Conservation (phyloP, 1,284 basidiomycete species). For the Sanghuangporus sanghuang region DNA sequence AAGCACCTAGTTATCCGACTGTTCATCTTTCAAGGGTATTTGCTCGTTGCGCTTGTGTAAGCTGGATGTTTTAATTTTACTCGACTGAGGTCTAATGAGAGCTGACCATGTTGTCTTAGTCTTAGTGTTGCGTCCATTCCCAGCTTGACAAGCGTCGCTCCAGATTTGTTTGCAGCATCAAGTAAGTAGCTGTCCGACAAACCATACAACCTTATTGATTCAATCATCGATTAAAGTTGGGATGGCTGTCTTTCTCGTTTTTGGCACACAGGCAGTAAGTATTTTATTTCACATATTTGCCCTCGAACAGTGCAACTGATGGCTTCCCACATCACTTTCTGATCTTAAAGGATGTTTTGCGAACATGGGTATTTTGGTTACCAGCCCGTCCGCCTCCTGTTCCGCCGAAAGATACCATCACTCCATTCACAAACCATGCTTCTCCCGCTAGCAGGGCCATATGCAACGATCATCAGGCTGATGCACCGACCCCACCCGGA, state of each 20-base stretch:
- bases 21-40: slow-evolving; percentile 31
- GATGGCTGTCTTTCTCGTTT: slow-evolving; percentile 31
- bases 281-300: not conserved
- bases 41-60: slow-evolving; percentile 31
- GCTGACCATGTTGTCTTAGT: slow-evolving; percentile 18
- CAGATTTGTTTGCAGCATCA: slow-evolving; percentile 33
- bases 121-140: slow-evolving; percentile 28
- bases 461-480: not conserved
- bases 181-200: slow-evolving; percentile 21
- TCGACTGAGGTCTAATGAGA: not conserved
- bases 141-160: slow-evolving; percentile 22
- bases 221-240: slow-evolving; percentile 24
- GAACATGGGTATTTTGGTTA: slow-evolving; percentile 32
- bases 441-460: not conserved
- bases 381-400: not conserved
- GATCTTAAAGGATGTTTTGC: slow-evolving; percentile 29
- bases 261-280: slow-evolving; percentile 32
- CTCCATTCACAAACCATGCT: not conserved
- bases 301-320: not conserved
- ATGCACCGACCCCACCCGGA: not conserved
- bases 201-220: not conserved
- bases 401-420: not conserved
- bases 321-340: not conserved
- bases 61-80: slow-evolving; percentile 12
- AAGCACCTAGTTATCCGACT: slow-evolving; percentile 31